These are phyloP conservation scores for Oemleria cerasiformis DNA, from an alignment of 306 rosid species.

Conservation along the genomic window DNA sequence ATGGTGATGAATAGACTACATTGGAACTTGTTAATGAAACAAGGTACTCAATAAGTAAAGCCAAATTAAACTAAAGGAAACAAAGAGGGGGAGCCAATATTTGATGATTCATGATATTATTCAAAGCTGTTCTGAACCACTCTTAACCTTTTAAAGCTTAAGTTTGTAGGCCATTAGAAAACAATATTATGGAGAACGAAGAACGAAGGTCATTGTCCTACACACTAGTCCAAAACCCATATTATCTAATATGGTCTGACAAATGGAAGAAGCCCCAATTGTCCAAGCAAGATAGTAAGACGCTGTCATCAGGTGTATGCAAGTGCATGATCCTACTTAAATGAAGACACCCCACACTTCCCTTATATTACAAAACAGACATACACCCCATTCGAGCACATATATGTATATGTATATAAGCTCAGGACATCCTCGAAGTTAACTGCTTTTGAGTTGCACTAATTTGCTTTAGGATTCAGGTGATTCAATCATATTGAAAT, in stretches of 20 bases:
- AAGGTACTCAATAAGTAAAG: too few species aligned
- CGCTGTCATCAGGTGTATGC: background rate
- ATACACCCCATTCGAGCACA: background rate
- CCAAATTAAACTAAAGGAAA: background rate
- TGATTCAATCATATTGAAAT: background rate
- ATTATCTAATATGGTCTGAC: background rate
- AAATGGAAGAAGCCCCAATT: background rate
- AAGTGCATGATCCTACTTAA: background rate
- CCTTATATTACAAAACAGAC: background rate
- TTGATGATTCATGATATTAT: background rate
- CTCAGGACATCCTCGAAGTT: background rate
- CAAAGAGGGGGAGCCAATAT: background rate
- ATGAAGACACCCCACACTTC: background rate
- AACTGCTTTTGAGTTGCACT: background rate
- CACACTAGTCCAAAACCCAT: background rate
- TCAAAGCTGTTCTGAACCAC: too few species aligned
- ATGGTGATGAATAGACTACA: background rate
- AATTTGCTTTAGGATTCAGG: background rate
- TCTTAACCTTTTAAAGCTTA: background rate
- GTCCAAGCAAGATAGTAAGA: background rate
- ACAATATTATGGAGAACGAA: background rate
- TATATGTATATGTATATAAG: background rate
- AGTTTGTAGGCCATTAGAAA: too few species aligned
- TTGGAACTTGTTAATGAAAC: too few species aligned
- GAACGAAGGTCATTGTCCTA: too few species aligned